Percentiles rank a stretch among this genome's conserved stretches.
Evolutionary conservation across 2,329 filamentous ascomycete genomes (phyloP).

Genomic region (Trichoderma gracile): DNA sequence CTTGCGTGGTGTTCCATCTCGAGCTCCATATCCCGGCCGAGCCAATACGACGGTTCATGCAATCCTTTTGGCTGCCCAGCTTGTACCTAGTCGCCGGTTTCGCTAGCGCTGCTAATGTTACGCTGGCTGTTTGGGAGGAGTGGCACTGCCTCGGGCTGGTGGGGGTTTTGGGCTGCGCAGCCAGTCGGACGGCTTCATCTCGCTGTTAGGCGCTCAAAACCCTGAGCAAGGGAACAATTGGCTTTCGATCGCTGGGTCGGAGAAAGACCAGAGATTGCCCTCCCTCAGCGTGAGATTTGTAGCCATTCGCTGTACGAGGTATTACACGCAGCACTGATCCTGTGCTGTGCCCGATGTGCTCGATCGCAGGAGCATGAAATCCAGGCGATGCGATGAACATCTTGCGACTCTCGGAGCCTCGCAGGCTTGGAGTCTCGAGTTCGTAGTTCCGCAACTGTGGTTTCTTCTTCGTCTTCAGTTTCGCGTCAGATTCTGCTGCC

Average conservation of each 20-base stretch:
- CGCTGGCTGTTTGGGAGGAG: slow-evolving; percentile 23
- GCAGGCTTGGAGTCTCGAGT: no score
- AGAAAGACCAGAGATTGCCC: not conserved
- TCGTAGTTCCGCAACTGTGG: no score
- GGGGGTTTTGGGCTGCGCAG: not conserved
- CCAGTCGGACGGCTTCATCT: slow-evolving; percentile 21
- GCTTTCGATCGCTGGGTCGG: not conserved
- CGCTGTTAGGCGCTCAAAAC: slow-evolving; percentile 8
- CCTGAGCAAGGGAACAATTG: slow-evolving; percentile 12
- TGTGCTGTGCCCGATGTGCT: no score
- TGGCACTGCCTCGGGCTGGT: slow-evolving; percentile 18
- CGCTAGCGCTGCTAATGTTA: slow-evolving; percentile 20
- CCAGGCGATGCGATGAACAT: no score
- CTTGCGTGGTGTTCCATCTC: not conserved
- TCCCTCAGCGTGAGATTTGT: no score
- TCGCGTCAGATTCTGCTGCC: no score
- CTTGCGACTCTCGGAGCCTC: no score
- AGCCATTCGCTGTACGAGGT: no score
- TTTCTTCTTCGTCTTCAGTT: no score
- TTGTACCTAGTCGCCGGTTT: slow-evolving; percentile 13
- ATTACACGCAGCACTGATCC: no score
- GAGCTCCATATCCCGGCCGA: not conserved
- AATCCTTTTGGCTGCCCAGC: not conserved
- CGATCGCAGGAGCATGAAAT: no score
- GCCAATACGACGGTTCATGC: not conserved